Evolutionary conservation across 768 basidiomycete species (phyloP), one percentile per base, ranked within the genome.

Genomic region (Boletus pseudo-olivaceus): DNA sequence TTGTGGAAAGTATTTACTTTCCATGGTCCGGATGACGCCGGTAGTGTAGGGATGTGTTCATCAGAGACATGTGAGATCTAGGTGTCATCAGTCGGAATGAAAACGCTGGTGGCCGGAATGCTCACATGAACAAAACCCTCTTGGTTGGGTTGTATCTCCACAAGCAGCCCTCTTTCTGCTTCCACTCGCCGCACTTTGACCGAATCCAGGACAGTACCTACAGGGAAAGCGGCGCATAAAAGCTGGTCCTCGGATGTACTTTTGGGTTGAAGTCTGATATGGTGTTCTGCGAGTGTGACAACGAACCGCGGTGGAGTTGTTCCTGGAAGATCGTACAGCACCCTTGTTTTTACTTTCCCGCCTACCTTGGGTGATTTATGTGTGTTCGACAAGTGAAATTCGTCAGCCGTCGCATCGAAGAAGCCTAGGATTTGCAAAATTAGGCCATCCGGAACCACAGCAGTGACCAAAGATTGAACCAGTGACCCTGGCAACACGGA

Each of bases 21-120:
- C 88, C 88, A 98, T 20, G 87, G 80, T 17, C 90, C 89, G 20
- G 85, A 83, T n/a, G 78, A 71, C 7, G 72, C 55, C 6, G 88
- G 82, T 23, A 97, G 74, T n/a, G 85, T 78, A 15, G 88, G 81
- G n/a, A 93, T 75, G 66, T 93, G 93, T 43, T 94, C 90, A 66
- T 98, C 94, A 9, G 93, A 90, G 43, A 88, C 77, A 68, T 97
- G 93, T 11, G 96, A 97, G 62, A 99, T 97, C 93, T 98, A 61
- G 6, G 19, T 15, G 5, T 53, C 38, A 44, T 53, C 53, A 48
- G 43, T 43, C 26, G 8, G 10, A 30, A 53, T 33, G 19, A 57
- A 48, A 20, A 23, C 15, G 49, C 12, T n/a, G 38, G 26, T 43
- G 26, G 38, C 38, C 2, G 40, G n/a, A 40, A 15, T 29, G 73